Evolutionary conservation across 2,329 filamentous ascomycete genomes (phyloP), one percentile per base, ranked within the genome.

Genomic region (Calonectria montana): DNA sequence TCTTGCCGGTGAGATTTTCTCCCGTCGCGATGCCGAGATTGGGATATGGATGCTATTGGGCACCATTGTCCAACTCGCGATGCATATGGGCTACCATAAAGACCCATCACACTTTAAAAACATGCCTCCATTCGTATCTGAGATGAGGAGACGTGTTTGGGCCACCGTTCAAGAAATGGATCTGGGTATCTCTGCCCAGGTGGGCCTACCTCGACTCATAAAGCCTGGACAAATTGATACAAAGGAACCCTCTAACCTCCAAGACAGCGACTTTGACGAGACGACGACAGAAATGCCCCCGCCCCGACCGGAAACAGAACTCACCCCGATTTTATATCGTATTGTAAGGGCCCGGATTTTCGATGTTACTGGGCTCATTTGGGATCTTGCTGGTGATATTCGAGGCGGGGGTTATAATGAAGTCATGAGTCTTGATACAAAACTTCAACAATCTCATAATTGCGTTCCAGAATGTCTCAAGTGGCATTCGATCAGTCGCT

Each of bases 101-200:
- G 87, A 88, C 69, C 81, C 85, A 0, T 82, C 78, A 6, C 82
- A 85, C 57, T 87, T 87, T 72, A 78, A 80, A 0, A 78, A 76
- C 7, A 83, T 88, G 29, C 81, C 82, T 0, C 78, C 80, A 0
- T 86, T 87, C 41, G 73, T 83, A 0, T 81, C 82, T 2, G 86
- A 88, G 73, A 88, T 88, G 85, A 80, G 87, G 23, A 80, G 85
- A 35, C 80, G 86, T 1, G 74, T 84, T 0, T 88, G 87, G 86
- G 79, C 82, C 8, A 79, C 82, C 0, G 76, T 87, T 4, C 77
- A 82, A 18, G 82, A 85, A 65, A 77, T 85, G 3, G 87, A 88
- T 53, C 77, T 86, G 2, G 74, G 84, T 0, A 81, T 87, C 4
- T 86, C 85, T 0, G 82, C 84, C 15, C 86, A 87, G 61, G 81